phyloP scores from a whole-genome alignment of 2,329 filamentous ascomycete species.

The Pleochaeta shiraiana region DNA sequence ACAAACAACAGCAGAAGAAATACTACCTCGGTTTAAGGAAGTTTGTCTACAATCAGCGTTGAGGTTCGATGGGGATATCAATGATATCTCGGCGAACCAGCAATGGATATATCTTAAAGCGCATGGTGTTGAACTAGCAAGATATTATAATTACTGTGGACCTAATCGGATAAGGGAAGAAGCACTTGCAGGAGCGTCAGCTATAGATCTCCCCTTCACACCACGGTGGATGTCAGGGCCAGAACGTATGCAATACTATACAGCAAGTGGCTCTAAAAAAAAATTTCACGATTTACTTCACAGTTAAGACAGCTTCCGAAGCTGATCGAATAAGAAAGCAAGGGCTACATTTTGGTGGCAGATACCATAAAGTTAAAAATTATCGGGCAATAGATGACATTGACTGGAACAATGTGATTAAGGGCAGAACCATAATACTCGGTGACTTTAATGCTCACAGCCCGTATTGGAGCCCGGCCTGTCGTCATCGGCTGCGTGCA shows the following conservation, averaged over 20 bases:
- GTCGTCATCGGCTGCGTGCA: neutral
- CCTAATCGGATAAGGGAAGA: neutral
- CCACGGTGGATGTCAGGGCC: neutral
- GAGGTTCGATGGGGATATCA: neutral
- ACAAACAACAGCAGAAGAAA: neutral
- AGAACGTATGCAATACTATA: neutral
- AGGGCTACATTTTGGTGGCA: neutral
- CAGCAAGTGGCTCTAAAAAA: neutral
- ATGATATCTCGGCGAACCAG: neutral
- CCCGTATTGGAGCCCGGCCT: neutral
- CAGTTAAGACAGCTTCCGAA: neutral
- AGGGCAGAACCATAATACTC: neutral
- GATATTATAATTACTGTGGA: neutral
- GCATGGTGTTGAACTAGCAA: neutral
- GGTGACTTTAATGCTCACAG: neutral
- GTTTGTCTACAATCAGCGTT: neutral
- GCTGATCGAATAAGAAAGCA: neutral
- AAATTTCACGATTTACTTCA: neutral
- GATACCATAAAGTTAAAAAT: neutral
- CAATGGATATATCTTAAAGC: conserved; percentile 2
- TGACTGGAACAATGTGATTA: neutral
- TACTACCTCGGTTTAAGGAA: neutral
- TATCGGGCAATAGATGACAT: neutral
- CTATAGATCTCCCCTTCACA: neutral
- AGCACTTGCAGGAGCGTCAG: neutral